Evolutionary conservation across 2,329 filamentous ascomycete genomes (phyloP).

Genomic region (Fusarium haematococcum): DNA sequence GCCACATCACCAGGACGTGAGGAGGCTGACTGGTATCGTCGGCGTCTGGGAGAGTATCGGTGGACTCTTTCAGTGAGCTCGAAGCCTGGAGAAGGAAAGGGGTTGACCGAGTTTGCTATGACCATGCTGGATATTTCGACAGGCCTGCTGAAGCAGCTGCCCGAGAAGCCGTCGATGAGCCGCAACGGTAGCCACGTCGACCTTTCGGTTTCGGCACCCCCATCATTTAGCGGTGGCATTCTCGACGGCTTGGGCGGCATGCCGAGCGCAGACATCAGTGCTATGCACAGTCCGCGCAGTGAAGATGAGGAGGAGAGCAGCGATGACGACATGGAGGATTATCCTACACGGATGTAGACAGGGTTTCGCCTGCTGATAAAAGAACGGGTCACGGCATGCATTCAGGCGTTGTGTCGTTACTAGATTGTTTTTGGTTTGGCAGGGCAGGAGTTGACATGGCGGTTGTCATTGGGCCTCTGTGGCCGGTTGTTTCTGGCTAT

Average conservation of each 20-base stretch:
- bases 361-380: background rate
- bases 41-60: constrained; percentile 86
- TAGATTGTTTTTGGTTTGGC: constrained; percentile 39
- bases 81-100: constrained; percentile 72
- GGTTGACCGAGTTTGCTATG: constrained; percentile 77
- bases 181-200: constrained; percentile 64
- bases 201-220: constrained; percentile 52
- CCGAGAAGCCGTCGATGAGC: constrained; percentile 76
- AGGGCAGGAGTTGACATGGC: constrained; percentile 44
- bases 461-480: constrained; percentile 37
- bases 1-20: constrained; percentile 88
- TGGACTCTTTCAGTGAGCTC: constrained; percentile 93
- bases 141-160: constrained; percentile 74
- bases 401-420: constrained; percentile 46
- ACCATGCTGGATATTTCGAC: constrained; percentile 81
- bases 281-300: constrained; percentile 63
- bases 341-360: constrained; percentile 39
- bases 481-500: constrained; percentile 29
- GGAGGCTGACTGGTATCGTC: constrained; percentile 92
- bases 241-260: constrained; percentile 58
- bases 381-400: constrained; percentile 34
- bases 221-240: constrained; percentile 50
- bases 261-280: constrained; percentile 61
- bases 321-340: constrained; percentile 68
- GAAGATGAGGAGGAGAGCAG: constrained; percentile 61